A percentile compares a stretch with the other conserved stretches of the same genome.
Conservation (phyloP, 768 basidiomycete genomes). For the Hygrophorus pudorinus region DNA sequence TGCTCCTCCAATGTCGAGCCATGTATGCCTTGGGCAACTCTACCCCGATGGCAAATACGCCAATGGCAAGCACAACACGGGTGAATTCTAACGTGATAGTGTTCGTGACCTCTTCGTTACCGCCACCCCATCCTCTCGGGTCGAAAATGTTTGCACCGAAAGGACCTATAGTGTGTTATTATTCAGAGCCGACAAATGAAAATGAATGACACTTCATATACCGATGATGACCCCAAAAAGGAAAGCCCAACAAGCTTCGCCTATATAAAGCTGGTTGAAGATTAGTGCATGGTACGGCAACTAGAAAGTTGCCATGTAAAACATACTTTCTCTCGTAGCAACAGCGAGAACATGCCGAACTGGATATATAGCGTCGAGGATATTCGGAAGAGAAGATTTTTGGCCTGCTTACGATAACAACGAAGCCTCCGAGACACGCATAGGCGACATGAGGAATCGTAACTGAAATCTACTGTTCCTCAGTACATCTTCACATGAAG, state of each 20-base stretch:
- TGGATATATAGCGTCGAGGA: constrained; percentile 17
- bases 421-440: constrained; percentile 57
- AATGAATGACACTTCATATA: constrained; percentile 19
- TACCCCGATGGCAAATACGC: constrained; percentile 96
- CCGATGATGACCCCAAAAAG: constrained; percentile 87
- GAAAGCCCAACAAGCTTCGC: constrained; percentile 95
- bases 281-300: background rate
- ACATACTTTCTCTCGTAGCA: constrained; percentile 76
- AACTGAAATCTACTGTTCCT: constrained; percentile 33
- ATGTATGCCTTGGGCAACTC: constrained; percentile 97
- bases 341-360: constrained; percentile 94
- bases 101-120: constrained; percentile 42
- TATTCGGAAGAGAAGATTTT: background rate
- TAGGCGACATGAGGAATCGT: constrained; percentile 53
- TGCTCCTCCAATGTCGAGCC: constrained; percentile 82
- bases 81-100: constrained; percentile 85
- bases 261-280: constrained; percentile 66
- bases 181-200: constrained; percentile 6
- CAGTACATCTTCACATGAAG: too few relatives aligned
- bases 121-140: constrained; percentile 64
- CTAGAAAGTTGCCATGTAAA: background rate
- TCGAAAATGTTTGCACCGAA: constrained; percentile 76
- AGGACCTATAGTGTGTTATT: constrained; percentile 50
- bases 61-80: constrained; percentile 88
- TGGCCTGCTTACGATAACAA: constrained; percentile 44